These are phyloP conservation scores for Lupinus albus DNA, from an alignment of 306 rosid genomes.

Conservation along the genomic window DNA sequence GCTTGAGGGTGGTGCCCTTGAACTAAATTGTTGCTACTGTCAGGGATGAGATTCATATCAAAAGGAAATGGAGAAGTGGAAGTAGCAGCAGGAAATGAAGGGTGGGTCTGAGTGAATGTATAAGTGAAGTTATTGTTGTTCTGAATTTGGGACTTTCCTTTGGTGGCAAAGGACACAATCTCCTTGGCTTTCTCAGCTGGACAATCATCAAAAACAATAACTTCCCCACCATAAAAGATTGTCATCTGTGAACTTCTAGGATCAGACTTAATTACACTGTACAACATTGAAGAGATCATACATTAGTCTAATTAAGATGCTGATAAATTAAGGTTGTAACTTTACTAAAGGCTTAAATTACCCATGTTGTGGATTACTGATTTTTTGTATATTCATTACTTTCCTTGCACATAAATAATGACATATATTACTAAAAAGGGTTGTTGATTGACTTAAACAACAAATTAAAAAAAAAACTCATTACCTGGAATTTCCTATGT, in stretches of 20 bases:
- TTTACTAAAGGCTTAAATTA: not conserved
- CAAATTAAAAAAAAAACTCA: too few relatives aligned
- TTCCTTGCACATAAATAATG: too few relatives aligned
- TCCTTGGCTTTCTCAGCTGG: conserved; percentile 71
- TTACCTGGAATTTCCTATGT: too few relatives aligned
- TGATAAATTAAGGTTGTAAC: not conserved
- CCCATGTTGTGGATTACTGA: too few relatives aligned
- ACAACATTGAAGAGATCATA: not conserved
- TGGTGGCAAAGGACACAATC: conserved; percentile 62
- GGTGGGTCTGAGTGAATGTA: conserved; percentile 27
- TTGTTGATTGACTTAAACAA: too few relatives aligned
- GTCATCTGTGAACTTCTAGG: conserved; percentile 65
- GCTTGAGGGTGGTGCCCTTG: conserved; percentile 44
- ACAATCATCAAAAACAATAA: conserved; percentile 64
- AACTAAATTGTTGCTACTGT: conserved; percentile 28
- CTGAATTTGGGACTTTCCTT: conserved; percentile 23
- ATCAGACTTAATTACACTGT: conserved; percentile 52
- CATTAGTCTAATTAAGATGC: not conserved
- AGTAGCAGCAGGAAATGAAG: conserved; percentile 7
- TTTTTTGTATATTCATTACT: too few relatives aligned
- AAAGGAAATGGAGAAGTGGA: conserved; percentile 34
- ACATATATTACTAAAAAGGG: too few relatives aligned
- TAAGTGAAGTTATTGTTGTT: conserved; percentile 4
- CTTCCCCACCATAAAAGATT: conserved; percentile 76
- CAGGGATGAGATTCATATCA: conserved; percentile 23